A percentile compares a stretch with the other conserved stretches of the same genome.
These are phyloP conservation scores for Knoxia roxburghii DNA, from an alignment of 257 asterid species.

Conservation along the genomic window DNA sequence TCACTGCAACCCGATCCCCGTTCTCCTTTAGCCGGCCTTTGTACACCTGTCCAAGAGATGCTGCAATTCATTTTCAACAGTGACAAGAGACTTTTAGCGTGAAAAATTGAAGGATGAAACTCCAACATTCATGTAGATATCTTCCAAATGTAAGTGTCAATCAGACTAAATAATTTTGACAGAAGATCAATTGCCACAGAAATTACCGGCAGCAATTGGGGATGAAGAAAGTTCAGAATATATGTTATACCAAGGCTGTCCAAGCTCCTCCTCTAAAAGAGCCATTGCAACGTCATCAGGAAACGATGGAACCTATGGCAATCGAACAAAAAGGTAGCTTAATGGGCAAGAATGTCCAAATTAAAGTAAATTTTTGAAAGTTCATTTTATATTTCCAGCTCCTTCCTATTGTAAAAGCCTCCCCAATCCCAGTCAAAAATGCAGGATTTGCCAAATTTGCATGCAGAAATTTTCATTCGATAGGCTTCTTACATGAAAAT, in stretches of 20 bases:
- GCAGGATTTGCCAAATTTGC: background rate
- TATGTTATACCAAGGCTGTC: slow-evolving; percentile 78
- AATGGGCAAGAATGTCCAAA: background rate
- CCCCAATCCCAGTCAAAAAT: background rate
- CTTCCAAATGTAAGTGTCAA: background rate
- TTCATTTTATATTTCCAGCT: background rate
- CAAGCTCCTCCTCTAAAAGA: slow-evolving; percentile 95
- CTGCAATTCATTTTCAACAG: slow-evolving; percentile 46
- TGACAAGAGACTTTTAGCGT: slow-evolving; percentile 19
- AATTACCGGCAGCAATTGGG: slow-evolving; percentile 98
- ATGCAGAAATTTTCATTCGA: background rate
- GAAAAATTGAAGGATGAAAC: slow-evolving; percentile 10
- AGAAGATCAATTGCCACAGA: slow-evolving; percentile 20
- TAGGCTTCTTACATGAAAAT: background rate
- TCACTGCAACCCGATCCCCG: slow-evolving; percentile 96
- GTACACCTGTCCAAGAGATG: slow-evolving; percentile 98
- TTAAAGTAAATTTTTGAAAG: background rate
- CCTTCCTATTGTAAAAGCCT: background rate
- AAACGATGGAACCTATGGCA: slow-evolving; percentile 85
- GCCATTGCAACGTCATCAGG: slow-evolving; percentile 99
- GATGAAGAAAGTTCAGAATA: slow-evolving; percentile 96
- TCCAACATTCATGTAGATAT: background rate
- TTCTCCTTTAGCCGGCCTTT: slow-evolving; percentile 92
- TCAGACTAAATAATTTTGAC: slow-evolving; percentile 1
- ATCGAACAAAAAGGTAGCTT: slow-evolving; percentile 1